phyloP scores from a whole-genome alignment of 768 basidiomycete species.

The Gloeopeniophorella convolvens region DNA sequence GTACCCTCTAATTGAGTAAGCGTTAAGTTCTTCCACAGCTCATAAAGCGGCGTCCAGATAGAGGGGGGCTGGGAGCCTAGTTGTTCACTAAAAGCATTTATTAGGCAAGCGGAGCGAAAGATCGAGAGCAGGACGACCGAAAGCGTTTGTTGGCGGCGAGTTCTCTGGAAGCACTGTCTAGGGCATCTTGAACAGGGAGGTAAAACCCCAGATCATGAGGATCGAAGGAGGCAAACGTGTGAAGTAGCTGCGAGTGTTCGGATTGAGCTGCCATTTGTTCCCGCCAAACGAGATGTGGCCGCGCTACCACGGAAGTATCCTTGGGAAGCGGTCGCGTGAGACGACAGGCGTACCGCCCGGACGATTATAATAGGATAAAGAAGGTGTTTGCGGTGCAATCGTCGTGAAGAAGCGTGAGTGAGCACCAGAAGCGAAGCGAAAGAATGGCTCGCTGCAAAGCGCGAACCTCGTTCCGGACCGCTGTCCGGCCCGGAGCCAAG shows the following conservation, averaged over 20 bases:
- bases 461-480: background rate
- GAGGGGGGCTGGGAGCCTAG: constrained; percentile 13
- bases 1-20: constrained; percentile 28
- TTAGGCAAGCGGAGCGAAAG: background rate
- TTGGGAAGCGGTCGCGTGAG: too few relatives aligned
- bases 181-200: background rate
- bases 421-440: too few relatives aligned
- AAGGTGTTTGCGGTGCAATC: too few relatives aligned
- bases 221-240: background rate
- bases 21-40: constrained; percentile 42
- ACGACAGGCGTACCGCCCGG: too few relatives aligned
- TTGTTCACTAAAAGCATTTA: constrained; percentile 3
- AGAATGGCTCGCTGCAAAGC: too few relatives aligned
- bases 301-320: too few relatives aligned
- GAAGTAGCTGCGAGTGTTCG: constrained; percentile 9
- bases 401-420: too few relatives aligned
- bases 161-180: constrained; percentile 8
- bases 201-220: background rate
- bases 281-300: too few relatives aligned
- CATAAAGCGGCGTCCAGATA: constrained; percentile 15
- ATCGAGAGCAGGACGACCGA: constrained; percentile 6
- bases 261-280: background rate
- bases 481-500: background rate
- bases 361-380: too few relatives aligned
- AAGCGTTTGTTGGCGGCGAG: constrained; percentile 11